phyloP scores from a whole-genome alignment of 495 filamentous ascomycete genomes.

The Xylaria intraflava region DNA sequence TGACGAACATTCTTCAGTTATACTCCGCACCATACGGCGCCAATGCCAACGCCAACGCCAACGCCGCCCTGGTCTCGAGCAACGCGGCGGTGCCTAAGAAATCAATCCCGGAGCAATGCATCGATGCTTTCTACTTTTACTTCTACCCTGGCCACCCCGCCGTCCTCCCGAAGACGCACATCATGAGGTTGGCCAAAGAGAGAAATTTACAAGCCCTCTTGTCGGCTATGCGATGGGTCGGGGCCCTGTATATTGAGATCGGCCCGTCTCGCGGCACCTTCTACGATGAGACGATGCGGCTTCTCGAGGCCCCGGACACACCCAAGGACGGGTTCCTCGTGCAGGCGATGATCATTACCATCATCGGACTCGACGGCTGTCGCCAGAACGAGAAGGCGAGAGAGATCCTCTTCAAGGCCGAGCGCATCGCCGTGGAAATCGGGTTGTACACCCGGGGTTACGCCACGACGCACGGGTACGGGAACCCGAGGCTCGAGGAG shows the following conservation, averaged over 20 bases:
- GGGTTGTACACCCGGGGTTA: slow-evolving; percentile 60
- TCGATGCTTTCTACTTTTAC: slow-evolving; percentile 53
- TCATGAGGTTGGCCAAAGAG: slow-evolving; percentile 40
- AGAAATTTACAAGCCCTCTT: slow-evolving; percentile 38
- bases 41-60: slow-evolving; percentile 26
- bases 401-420: slow-evolving; percentile 58
- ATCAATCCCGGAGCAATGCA: slow-evolving; percentile 42
- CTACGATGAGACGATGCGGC: slow-evolving; percentile 52
- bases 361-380: slow-evolving; percentile 70
- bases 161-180: slow-evolving; percentile 44
- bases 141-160: slow-evolving; percentile 69
- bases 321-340: slow-evolving; percentile 60
- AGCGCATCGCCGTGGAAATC: slow-evolving; percentile 65
- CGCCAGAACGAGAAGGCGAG: slow-evolving; percentile 61
- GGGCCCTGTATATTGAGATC: slow-evolving; percentile 53
- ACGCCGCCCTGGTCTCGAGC: slow-evolving; percentile 22
- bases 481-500: slow-evolving; percentile 52
- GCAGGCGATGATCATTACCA: slow-evolving; percentile 69
- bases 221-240: slow-evolving; percentile 64
- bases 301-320: slow-evolving; percentile 42
- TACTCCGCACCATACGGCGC: slow-evolving; percentile 32
- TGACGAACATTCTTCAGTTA: slow-evolving; percentile 26
- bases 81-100: slow-evolving; percentile 24
- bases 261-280: slow-evolving; percentile 44
- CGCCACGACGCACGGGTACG: slow-evolving; percentile 39